phyloP scores from a whole-genome alignment of 1,284 basidiomycete species.

The Chalciporus sp. region DNA sequence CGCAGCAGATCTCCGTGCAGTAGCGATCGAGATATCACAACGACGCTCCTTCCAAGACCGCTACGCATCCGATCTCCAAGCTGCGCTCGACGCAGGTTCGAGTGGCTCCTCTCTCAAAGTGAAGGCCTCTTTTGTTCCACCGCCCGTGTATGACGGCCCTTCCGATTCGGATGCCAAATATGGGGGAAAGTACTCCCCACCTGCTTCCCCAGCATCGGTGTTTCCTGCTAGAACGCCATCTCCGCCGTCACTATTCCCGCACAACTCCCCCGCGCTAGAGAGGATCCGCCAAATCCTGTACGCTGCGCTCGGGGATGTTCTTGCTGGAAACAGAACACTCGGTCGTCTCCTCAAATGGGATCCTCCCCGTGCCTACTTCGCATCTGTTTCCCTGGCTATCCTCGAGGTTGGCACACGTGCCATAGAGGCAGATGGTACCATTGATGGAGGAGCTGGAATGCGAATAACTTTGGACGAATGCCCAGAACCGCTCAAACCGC shows the following conservation, averaged over 20 bases:
- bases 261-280: slow-evolving; percentile 62
- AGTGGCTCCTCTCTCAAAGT: slow-evolving; percentile 37
- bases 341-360: slow-evolving; percentile 58
- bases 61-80: slow-evolving; percentile 72
- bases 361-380: slow-evolving; percentile 74
- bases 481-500: slow-evolving; percentile 58
- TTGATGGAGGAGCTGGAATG: slow-evolving; percentile 61
- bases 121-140: slow-evolving; percentile 71
- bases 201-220: slow-evolving; percentile 31
- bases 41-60: slow-evolving; percentile 79
- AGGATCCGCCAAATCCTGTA: slow-evolving; percentile 83
- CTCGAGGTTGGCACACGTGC: slow-evolving; percentile 60
- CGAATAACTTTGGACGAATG: slow-evolving; percentile 52
- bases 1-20: slow-evolving; percentile 72
- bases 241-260: slow-evolving; percentile 54
- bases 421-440: slow-evolving; percentile 48
- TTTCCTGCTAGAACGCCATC: slow-evolving; percentile 38
- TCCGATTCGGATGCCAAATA: slow-evolving; percentile 28
- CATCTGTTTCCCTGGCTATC: slow-evolving; percentile 71
- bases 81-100: slow-evolving; percentile 66
- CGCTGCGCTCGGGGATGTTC: slow-evolving; percentile 69
- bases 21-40: slow-evolving; percentile 81
- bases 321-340: slow-evolving; percentile 56
- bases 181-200: slow-evolving; percentile 27
- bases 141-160: slow-evolving; percentile 61